These are phyloP conservation scores for Trifolium fragiferum DNA, from an alignment of 306 rosid genomes.

Conservation along the genomic window DNA sequence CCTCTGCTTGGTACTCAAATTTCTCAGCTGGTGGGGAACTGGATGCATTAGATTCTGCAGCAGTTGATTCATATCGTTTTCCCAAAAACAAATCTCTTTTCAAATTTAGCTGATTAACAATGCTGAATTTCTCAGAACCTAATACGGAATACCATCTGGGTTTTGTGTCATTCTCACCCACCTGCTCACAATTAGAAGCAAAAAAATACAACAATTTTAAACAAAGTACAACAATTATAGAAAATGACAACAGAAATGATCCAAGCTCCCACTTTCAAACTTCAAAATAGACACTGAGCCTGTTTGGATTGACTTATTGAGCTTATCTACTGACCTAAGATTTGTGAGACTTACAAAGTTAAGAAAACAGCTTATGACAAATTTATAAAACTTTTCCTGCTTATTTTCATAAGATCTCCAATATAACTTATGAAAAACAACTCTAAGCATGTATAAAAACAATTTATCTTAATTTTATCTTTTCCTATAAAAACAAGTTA, in stretches of 20 bases:
- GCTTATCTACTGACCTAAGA: no score
- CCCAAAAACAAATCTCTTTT: slow-evolving; percentile 48
- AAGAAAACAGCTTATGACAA: no score
- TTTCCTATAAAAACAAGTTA: no score
- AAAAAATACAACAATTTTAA: not conserved
- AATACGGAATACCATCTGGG: slow-evolving; percentile 64
- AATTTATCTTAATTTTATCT: no score
- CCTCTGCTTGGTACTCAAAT: slow-evolving; percentile 97
- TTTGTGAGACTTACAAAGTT: no score
- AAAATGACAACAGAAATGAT: not conserved
- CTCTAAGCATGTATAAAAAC: no score
- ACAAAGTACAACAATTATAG: not conserved
- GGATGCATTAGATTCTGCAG: slow-evolving; percentile 76
- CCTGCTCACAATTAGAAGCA: slow-evolving; percentile 48
- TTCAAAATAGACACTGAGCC: not conserved
- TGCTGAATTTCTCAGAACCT: slow-evolving; percentile 44
- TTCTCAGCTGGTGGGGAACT: slow-evolving; percentile 62
- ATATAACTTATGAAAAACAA: no score
- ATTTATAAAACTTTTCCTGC: no score
- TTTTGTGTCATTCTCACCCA: slow-evolving; percentile 53
- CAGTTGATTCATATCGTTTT: slow-evolving; percentile 78
- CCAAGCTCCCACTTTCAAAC: not conserved
- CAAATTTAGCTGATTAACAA: slow-evolving; percentile 39
- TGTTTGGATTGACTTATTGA: no score
- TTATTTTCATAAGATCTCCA: no score